Evolutionary conservation across 768 basidiomycete genomes (phyloP).

Genomic region (Mycena rosella): DNA sequence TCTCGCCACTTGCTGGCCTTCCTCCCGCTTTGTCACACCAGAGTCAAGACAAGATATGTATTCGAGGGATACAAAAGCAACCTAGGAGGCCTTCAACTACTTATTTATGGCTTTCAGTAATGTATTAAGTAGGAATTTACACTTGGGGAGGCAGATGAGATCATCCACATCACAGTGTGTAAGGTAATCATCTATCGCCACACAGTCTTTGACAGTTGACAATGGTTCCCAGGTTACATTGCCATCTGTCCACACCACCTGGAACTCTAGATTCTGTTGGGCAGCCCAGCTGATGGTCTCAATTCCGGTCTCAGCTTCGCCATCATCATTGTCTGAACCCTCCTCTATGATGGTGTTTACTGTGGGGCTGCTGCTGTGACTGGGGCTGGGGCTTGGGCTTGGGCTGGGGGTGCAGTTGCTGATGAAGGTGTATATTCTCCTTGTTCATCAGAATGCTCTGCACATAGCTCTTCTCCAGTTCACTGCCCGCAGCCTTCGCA

Average conservation of each 20-base stretch:
- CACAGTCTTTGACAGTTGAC: conserved; percentile 23
- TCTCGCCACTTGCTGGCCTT: conserved; percentile 2
- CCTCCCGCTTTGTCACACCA: conserved; percentile 2
- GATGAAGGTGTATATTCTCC: background rate
- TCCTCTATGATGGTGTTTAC: background rate
- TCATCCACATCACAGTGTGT: conserved; percentile 13
- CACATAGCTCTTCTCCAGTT: background rate
- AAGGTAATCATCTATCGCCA: conserved; percentile 16
- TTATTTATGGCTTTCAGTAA: background rate
- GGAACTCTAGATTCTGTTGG: conserved; percentile 10
- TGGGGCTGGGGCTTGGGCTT: background rate
- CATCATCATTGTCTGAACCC: conserved; percentile 12
- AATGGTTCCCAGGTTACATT: conserved; percentile 32
- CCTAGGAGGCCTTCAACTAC: conserved; percentile 1
- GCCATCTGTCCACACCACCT: conserved; percentile 25
- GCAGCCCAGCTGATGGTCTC: conserved; percentile 6
- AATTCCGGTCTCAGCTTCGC: conserved; percentile 2
- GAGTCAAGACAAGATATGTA: background rate
- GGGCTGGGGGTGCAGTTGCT: background rate
- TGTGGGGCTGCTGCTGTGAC: too few species aligned
- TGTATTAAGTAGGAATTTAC: background rate
- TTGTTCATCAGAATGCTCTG: too few species aligned
- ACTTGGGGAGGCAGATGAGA: conserved; percentile 1
- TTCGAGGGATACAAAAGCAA: background rate
- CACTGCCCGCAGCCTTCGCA: conserved; percentile 6